Evolutionary conservation across 139 green algal species (phyloP).

Genomic region (Chlamydomonas sphaeroides): DNA sequence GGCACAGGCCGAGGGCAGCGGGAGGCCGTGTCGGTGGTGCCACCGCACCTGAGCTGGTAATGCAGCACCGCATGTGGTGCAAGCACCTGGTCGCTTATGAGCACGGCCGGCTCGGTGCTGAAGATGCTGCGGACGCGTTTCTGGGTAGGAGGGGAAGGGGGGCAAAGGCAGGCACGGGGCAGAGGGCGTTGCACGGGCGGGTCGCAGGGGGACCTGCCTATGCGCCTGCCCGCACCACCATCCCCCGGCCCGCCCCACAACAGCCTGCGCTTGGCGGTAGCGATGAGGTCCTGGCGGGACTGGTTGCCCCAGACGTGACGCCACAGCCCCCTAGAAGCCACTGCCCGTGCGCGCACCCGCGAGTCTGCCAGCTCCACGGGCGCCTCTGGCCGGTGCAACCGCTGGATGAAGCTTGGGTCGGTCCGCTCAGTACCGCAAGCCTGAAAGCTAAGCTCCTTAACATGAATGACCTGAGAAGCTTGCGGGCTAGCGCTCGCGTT

Average conservation of each 20-base stretch:
- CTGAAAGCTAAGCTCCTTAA: conserved; percentile 40
- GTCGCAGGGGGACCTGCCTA: too few species aligned
- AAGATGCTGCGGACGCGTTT: conserved; percentile 42
- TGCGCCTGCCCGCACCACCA: too few species aligned
- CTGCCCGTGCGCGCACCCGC: not conserved
- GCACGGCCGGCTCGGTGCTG: conserved; percentile 29
- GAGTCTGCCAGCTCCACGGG: conserved; percentile 4
- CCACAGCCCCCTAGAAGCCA: too few species aligned
- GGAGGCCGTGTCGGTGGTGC: not conserved
- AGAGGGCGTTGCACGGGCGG: too few species aligned
- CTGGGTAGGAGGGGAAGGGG: not conserved
- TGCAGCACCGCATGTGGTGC: conserved; percentile 4
- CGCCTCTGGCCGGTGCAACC: conserved; percentile 26
- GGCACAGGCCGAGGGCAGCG: too few species aligned
- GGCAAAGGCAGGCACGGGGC: too few species aligned
- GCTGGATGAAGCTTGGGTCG: conserved; percentile 26
- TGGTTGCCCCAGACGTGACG: too few species aligned
- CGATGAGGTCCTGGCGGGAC: too few species aligned
- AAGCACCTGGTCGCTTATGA: conserved; percentile 14
- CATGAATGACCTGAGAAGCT: not conserved
- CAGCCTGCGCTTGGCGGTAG: too few species aligned
- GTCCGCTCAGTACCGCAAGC: conserved; percentile 29
- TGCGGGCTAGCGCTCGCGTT: not conserved
- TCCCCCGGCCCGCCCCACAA: too few species aligned
- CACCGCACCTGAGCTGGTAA: conserved; percentile 33